Base-by-base conservation (phyloP, 2,329 filamentous ascomycete species). In the Parafenestella ontariensis region DNA sequence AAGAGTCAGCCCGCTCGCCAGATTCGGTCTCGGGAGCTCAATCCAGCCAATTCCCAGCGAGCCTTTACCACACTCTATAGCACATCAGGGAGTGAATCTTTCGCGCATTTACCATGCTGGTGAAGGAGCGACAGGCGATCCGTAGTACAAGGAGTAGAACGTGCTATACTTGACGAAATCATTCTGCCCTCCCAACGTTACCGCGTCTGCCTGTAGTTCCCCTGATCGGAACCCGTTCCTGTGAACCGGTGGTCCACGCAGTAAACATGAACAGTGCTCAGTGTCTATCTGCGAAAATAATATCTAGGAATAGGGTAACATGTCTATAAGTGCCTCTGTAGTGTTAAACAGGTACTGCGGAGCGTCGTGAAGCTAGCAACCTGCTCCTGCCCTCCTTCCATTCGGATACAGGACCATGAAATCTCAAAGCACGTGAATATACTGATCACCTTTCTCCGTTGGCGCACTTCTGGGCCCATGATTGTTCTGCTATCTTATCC, bases 1-100 rank as follows among this genome's bases (percentile, higher is more conserved):
- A 33, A 39, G 40, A 39, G 53, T 54, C 49, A 53, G 39, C 46
- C 45, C 34, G 36, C 36, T 31, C 41, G 42, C 58, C 54, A 49
- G 34, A 50, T 56, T 52, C 49, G 42, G 52, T 41, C 23, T 48
- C 21, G 50, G 46, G 23, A 23, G 46, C 39, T 37, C 15, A 24
- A 42, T n/a, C 15, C 37, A 23, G 7, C 15, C 24, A 26, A 26
- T 26, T 26, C 24, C 13, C 20, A n/a, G 33, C 42, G 37, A 53
- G 47, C 55, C 40, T 45, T 42, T 46, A 41, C 52, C 52, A 46
- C 52, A 17, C 43, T 48, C 52, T 43, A 63, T 54, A 41, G 47
- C 37, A 24, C 10, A 11, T 34, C 13, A 34, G 31, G 33, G 46
- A 45, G 43, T 60, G 58, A 52, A 61, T 58, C 58, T 26, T 23